Percentiles rank a stretch among this genome's conserved stretches.
phyloP scores from a whole-genome alignment of 768 basidiomycete species.

The Pleurotus eryngii region DNA sequence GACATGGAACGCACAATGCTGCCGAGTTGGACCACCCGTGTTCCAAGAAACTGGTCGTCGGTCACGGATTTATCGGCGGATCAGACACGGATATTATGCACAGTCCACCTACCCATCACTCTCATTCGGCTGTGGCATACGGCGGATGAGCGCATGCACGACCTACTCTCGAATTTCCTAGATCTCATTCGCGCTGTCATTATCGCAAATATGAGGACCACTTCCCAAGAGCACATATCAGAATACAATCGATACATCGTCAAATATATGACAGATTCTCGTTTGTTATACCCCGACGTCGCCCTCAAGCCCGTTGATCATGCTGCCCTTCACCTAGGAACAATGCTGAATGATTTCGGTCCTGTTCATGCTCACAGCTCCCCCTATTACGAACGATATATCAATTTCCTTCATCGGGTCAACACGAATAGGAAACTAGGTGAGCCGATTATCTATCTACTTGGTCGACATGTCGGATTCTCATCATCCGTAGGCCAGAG shows the following conservation, averaged over 20 bases:
- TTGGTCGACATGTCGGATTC: background rate
- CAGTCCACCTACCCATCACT: background rate
- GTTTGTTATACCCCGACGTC: slow-evolving; percentile 14
- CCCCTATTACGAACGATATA: slow-evolving; percentile 27
- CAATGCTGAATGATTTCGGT: slow-evolving; percentile 17
- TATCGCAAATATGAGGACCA: slow-evolving; percentile 17
- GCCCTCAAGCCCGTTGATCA: slow-evolving; percentile 19
- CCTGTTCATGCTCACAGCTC: slow-evolving; percentile 24
- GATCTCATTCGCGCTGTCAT: slow-evolving; percentile 13
- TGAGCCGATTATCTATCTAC: background rate
- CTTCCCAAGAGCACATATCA: slow-evolving; percentile 15
- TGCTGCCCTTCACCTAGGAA: slow-evolving; percentile 19
- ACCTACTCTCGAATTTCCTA: background rate
- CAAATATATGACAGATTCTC: slow-evolving; percentile 14
- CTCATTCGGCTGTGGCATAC: background rate
- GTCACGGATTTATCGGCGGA: background rate
- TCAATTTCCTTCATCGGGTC: slow-evolving; percentile 18
- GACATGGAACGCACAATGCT: slow-evolving; percentile 25
- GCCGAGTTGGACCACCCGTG: slow-evolving; percentile 27
- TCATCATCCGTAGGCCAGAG: slow-evolving; percentile 7
- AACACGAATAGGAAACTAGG: slow-evolving; percentile 22
- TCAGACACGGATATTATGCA: background rate
- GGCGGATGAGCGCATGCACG: background rate
- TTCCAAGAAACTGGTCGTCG: slow-evolving; percentile 24
- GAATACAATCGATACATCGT: slow-evolving; percentile 18